Base-by-base conservation (phyloP, 1,139 yeast genomes). In the Scheffersomyces segobiensis region DNA sequence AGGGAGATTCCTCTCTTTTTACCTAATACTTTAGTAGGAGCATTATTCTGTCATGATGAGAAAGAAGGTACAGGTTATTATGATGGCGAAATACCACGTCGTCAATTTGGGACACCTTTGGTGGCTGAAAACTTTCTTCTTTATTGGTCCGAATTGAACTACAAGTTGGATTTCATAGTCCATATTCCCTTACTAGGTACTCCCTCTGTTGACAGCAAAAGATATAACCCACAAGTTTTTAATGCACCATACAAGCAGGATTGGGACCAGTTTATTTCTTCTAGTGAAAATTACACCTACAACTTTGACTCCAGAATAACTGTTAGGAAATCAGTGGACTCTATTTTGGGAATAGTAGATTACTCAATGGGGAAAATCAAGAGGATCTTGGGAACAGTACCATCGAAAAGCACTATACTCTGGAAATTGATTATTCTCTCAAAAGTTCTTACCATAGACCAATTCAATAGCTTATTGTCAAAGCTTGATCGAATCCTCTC, bases 181-280 rank as follows among this genome's bases (percentile, higher is more conserved):
- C 80, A 77, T 59, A 59, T 76, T 18, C 80, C 81, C 0, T 54
- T 77, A 1, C 59, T 77, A 39, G 65, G 74, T 2, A 71, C 80
- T 0, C 80, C 80, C 0, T 65, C 63, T 8, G 60, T 73, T 5
- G 76, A 71, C 53, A 68, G 70, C 56, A 66, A 64, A 53, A 61
- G 68, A 56, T 67, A 60, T 56, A 60, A 57, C 60, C 61, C 54
- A 55, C 21, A 24, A 24, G 14, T 48, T 8, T 48, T 48, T 5
- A 24, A 5, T 22, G 42, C 49, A 8, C 26, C 14, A 17, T 19
- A n/a, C 47, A 42, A 53, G n/a, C 21, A 57, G 24, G 57, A 62
- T 52, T 71, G 74, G 75, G 62, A 66, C 53, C 62, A 62, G 32
- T 64, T 60, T 57, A 68, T 73, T 8, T 63, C 64, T 32, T 57